Base-by-base conservation (phyloP, 345 rosid genomes). In the Lumnitzera littorea region DNA sequence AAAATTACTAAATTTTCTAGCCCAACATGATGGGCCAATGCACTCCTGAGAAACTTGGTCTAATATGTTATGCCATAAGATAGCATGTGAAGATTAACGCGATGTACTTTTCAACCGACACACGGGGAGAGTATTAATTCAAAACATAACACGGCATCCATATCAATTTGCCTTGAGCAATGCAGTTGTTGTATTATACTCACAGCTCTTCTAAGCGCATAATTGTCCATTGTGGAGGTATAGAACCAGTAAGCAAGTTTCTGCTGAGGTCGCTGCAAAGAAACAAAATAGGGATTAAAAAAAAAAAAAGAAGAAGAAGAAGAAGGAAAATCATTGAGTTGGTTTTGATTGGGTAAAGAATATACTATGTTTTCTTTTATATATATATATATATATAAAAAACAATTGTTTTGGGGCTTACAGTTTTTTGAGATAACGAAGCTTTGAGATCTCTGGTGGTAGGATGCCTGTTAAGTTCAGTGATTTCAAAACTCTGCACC, bases 261-360 rank as follows among this genome's bases (percentile, higher is more conserved):
- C 88, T 88, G 70, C 88, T 91, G 54, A 91, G 87, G 68, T 91
- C 98, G 67, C 98, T 91, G 81, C 54, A 66, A 16, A 14, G 57
- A 13, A 31, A 20, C 20, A 20, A 20, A 20, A 20, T 20, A 20
- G 20, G 1, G 20, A 57, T 17, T n/a, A 51, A 25, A 64, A 50
- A 23, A 2, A 20, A 58, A 15, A 43, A n/a, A 20, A 43, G 24
- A 43, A 23, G 13, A 16, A 46, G 11, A 17, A 11, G 36, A 43
- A 53, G 13, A 51, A 51, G 47, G 46, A 16, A 15, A 36, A 36
- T 15, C 41, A 9, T 24, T 27, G 55, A 60, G 43, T 5, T 24
- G 23, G 31, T 27, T 15, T 50, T 41, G 49, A 48, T n/a, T 20
- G 17, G 43, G n/a, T 27, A 14, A 50, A 16, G 1, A 12, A 5